Evolutionary conservation across 345 rosid species (phyloP), one percentile per base, ranked within the genome.

Genomic region (Streptanthus diversifolius): DNA sequence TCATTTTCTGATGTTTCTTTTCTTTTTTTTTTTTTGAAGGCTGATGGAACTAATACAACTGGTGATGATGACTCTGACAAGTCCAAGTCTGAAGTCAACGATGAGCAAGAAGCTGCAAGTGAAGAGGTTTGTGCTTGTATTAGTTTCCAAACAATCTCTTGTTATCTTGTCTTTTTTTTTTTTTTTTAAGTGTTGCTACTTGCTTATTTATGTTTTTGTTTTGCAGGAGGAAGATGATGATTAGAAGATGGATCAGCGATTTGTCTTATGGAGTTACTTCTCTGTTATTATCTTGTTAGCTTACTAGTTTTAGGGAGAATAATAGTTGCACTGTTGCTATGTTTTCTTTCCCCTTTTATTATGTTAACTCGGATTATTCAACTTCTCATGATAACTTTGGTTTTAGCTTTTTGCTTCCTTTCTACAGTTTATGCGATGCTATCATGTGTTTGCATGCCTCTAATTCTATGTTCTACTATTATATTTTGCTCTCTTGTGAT

Each of bases 51-150:
- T 9, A 79, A 77, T 9, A 75, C 67, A 19, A 69, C 74, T 13
- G 87, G 81, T 7, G 91, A 83, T 19, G 87, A 88, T 55, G 95
- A 86, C 56, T 89, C 95, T 80, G 95, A 91, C 68, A 89, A 89
- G 83, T 81, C 93, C 1, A 91, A 85, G 72, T 86, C 97, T 32
- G 90, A 87, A 64, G 93, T 87, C 73, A 63, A 70, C 57, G 76
- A 47, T 32, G 80, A 54, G 53, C 71, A 40, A 11, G 63, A 49
- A 58, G 68, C 0, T 22, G 73, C 17, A 52, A 77, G 60, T 51
- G 77, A 43, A 35, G 70, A 59, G 73, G 77, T 72, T 24, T 25
- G 17, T 49, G 24, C 54, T 48, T 48, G 3, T 19, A 19, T 8
- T 2, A 10, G 4, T 10, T 21, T 21, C 21, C 14, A 3, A 48